Evolutionary conservation across 352 stramenopile genomes (phyloP).

Genomic region (Globisporangium lucens): DNA sequence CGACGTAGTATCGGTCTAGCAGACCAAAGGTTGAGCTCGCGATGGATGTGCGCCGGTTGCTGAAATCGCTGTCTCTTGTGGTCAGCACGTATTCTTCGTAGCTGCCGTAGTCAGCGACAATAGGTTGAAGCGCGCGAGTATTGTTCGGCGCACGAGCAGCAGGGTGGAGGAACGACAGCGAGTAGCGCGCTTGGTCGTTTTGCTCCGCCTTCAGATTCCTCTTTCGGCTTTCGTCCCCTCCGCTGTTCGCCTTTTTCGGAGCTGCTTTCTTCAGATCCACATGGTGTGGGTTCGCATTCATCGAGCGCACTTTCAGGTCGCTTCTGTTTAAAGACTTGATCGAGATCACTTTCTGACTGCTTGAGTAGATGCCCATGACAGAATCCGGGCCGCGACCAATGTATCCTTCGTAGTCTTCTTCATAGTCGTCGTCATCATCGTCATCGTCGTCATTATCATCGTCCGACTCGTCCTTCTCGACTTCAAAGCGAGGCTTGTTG

Average conservation of each 20-base stretch:
- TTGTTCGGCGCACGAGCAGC: conserved; percentile 9
- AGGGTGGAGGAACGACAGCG: conserved; percentile 49
- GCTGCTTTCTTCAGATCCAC: neutral
- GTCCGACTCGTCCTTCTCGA: conserved; percentile 1
- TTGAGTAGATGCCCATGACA: conserved; percentile 17
- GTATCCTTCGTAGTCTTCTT: conserved; percentile 27
- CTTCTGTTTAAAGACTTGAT: conserved; percentile 41
- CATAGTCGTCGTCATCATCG: conserved; percentile 16
- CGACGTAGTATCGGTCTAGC: conserved; percentile 42
- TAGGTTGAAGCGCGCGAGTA: conserved; percentile 12
- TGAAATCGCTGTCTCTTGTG: conserved; percentile 28
- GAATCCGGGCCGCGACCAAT: conserved; percentile 21
- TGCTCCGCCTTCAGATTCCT: neutral
- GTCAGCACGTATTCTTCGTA: conserved; percentile 30
- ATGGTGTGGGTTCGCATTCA: neutral
- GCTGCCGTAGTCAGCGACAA: conserved; percentile 44
- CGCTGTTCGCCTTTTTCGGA: conserved; percentile 2
- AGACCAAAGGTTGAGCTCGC: conserved; percentile 47
- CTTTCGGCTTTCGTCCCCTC: conserved; percentile 3
- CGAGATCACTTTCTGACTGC: conserved; percentile 56
- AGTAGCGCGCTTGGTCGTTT: conserved; percentile 15
- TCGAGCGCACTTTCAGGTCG: conserved; percentile 16
- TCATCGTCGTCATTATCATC: conserved; percentile 10
- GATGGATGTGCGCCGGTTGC: conserved; percentile 43
- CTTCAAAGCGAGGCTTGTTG: neutral